A percentile compares a stretch with the other conserved stretches of the same genome.
phyloP scores from a whole-genome alignment of 208 protist genomes.

The Leishmania guyanensis region DNA sequence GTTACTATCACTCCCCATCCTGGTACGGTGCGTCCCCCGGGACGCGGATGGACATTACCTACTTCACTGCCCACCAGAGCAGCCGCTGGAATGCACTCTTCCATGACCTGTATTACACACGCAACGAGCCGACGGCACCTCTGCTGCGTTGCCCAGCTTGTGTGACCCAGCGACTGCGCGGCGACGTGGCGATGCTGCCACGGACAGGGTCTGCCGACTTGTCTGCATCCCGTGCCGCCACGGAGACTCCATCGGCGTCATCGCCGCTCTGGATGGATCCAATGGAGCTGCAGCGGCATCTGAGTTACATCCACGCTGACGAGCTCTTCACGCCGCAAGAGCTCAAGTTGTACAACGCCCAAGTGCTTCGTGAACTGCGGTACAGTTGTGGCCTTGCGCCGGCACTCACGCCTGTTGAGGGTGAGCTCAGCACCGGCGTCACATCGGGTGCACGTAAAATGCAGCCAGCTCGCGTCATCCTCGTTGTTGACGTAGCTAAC shows the following conservation, averaged over 20 bases:
- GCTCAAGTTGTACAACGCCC: conserved; percentile 52
- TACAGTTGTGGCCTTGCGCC: conserved; percentile 23
- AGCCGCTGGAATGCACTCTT: conserved; percentile 32
- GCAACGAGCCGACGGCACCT: conserved; percentile 32
- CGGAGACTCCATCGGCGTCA: not conserved
- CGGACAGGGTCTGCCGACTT: not conserved
- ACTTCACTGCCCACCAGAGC: conserved; percentile 23
- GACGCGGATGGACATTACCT: conserved; percentile 18
- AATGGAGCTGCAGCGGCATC: conserved; percentile 50
- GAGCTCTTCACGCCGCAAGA: conserved; percentile 46
- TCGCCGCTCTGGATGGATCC: conserved; percentile 36
- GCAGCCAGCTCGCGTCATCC: conserved; percentile 41
- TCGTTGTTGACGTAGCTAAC: conserved; percentile 80
- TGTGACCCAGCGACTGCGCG: not conserved
- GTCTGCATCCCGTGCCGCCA: not conserved
- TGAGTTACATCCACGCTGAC: conserved; percentile 64
- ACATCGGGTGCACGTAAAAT: conserved; percentile 1
- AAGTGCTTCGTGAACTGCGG: conserved; percentile 35
- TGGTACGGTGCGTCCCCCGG: conserved; percentile 34
- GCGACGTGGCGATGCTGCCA: not conserved
- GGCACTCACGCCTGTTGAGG: not conserved
- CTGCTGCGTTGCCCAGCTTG: conserved; percentile 47
- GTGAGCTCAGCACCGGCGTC: not conserved
- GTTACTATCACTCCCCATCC: not conserved
- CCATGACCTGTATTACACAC: conserved; percentile 20